Percentiles rank a stretch among this genome's conserved stretches.
These are phyloP conservation scores for Globisporangium cystogenes DNA, from an alignment of 352 stramenopile species.

Conservation along the genomic window DNA sequence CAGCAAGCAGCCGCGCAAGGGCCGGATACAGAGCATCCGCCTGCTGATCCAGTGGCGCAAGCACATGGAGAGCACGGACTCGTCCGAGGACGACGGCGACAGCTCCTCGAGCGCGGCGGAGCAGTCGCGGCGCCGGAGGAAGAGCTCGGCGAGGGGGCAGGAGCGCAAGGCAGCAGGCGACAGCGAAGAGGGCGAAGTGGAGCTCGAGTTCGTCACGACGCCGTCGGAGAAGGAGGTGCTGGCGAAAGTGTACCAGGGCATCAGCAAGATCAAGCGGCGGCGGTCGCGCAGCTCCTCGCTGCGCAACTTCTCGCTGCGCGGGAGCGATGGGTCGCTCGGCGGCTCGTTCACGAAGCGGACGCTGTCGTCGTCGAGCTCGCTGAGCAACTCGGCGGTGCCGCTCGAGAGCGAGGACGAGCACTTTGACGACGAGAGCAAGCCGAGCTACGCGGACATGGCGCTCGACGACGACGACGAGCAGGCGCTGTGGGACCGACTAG, in stretches of 20 bases:
- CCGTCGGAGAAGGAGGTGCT: slow-evolving; percentile 69
- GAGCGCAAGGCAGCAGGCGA: slow-evolving; percentile 6
- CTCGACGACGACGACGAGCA: slow-evolving; percentile 18
- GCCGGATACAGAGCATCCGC: slow-evolving; percentile 54
- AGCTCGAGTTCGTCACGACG: slow-evolving; percentile 60
- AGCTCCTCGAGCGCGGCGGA: slow-evolving; percentile 14
- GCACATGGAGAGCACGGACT: slow-evolving; percentile 17
- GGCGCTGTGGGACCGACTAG: slow-evolving; percentile 39
- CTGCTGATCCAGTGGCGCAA: slow-evolving; percentile 72
- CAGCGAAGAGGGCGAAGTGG: slow-evolving; percentile 24
- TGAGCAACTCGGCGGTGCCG: slow-evolving; percentile 28
- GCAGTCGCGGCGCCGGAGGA: slow-evolving; percentile 2
- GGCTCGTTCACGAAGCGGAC: slow-evolving; percentile 33
- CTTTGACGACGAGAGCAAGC: slow-evolving; percentile 10
- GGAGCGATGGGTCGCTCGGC: slow-evolving; percentile 23
- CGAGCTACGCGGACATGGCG: not conserved
- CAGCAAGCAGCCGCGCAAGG: slow-evolving; percentile 25
- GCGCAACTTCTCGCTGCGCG: slow-evolving; percentile 40
- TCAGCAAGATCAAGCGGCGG: slow-evolving; percentile 68
- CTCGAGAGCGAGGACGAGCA: slow-evolving; percentile 13
- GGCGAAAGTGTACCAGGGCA: slow-evolving; percentile 56
- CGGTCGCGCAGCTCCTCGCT: slow-evolving; percentile 63
- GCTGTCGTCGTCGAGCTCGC: slow-evolving; percentile 52
- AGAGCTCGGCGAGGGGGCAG: not conserved
- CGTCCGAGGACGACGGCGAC: slow-evolving; percentile 11